Evolutionary conservation across 306 rosid genomes (phyloP).

Genomic region (Cajanus cajan): DNA sequence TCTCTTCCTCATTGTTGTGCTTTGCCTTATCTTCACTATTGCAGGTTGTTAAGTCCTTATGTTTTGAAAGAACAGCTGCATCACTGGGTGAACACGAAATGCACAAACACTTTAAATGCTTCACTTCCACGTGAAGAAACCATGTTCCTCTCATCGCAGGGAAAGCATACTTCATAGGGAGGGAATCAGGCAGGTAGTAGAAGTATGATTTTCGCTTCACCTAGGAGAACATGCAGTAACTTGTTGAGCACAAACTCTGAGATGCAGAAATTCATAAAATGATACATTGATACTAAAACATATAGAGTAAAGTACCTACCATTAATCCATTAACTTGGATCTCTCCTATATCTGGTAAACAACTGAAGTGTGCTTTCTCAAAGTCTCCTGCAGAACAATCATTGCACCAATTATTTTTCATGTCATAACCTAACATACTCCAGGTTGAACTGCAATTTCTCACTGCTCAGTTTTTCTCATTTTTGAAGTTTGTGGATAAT

Average conservation of each 20-base stretch:
- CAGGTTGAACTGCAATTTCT: conserved; percentile 14
- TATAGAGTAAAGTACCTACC: conserved; percentile 43
- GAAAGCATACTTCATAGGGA: conserved; percentile 49
- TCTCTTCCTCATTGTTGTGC: conserved; percentile 33
- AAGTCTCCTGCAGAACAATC: conserved; percentile 57
- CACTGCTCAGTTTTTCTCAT: background rate
- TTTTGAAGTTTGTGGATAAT: background rate
- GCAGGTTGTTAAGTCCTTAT: conserved; percentile 6
- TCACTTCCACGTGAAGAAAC: conserved; percentile 66
- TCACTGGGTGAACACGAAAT: conserved; percentile 24
- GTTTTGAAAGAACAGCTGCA: conserved; percentile 25
- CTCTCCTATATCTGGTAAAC: conserved; percentile 64
- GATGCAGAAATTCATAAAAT: conserved; percentile 14
- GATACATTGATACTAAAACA: background rate
- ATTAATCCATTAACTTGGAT: conserved; percentile 61
- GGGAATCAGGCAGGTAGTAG: conserved; percentile 64
- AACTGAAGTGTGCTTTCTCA: conserved; percentile 58
- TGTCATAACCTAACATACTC: background rate
- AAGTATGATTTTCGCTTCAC: conserved; percentile 56
- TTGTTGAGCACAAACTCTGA: conserved; percentile 3
- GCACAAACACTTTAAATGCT: conserved; percentile 16
- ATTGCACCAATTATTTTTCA: background rate
- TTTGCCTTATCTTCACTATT: conserved; percentile 3
- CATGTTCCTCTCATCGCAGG: conserved; percentile 47
- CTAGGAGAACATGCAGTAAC: conserved; percentile 37